Evolutionary conservation across 2,329 filamentous ascomycete genomes (phyloP).

Genomic region (Cladosporium sp.): DNA sequence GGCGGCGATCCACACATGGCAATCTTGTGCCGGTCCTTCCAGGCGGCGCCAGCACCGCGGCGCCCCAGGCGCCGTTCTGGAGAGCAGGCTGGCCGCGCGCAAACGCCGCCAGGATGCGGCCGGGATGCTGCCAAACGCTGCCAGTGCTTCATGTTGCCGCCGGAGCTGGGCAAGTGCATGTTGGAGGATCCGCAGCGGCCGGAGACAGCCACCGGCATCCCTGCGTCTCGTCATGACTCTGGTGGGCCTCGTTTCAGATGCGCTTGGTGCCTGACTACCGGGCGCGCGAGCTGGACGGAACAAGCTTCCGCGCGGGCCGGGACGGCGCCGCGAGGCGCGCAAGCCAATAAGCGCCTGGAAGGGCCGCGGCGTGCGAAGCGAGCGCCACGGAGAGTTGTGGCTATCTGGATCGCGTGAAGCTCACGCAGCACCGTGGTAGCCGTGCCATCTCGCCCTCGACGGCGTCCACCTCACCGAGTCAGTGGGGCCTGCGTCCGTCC

Average conservation of each 20-base stretch:
- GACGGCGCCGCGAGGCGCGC: background rate
- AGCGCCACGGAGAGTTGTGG: background rate
- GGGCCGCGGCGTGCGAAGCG: background rate
- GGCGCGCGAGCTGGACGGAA: background rate
- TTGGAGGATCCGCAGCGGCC: background rate
- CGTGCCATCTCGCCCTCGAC: constrained; percentile 3
- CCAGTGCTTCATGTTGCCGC: background rate
- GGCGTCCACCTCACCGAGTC: background rate
- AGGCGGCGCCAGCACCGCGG: too few species aligned
- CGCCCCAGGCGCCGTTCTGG: background rate
- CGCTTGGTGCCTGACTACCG: background rate
- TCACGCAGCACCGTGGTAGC: constrained; percentile 6
- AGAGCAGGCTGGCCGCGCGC: background rate
- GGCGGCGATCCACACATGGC: background rate
- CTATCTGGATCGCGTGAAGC: background rate
- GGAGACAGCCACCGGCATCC: background rate
- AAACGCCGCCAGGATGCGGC: background rate
- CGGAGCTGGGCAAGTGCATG: background rate
- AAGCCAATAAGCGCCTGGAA: background rate
- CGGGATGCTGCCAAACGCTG: background rate
- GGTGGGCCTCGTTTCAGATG: too few species aligned
- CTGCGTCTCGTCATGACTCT: background rate
- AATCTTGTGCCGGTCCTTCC: background rate
- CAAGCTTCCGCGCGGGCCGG: background rate
- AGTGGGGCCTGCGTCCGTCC: background rate